These are phyloP conservation scores for Pugionium cornutum DNA, from an alignment of 345 rosid genomes.

Conservation along the genomic window DNA sequence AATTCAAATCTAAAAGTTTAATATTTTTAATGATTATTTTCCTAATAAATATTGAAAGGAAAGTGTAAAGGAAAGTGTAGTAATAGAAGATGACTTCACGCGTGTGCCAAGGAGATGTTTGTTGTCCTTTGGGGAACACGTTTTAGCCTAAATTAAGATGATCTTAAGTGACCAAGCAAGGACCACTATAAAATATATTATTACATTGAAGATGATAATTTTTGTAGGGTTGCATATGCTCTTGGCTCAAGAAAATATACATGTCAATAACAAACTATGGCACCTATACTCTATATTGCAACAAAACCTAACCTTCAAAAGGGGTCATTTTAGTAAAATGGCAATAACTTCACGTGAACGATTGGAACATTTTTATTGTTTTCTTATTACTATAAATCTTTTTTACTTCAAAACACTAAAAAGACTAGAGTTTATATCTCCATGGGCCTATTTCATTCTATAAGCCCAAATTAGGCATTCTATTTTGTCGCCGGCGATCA, in stretches of 20 bases:
- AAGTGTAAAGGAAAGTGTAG: too few species aligned
- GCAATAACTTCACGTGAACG: constrained; percentile 41
- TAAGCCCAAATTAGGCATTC: constrained; percentile 15
- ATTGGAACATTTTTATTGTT: constrained; percentile 35
- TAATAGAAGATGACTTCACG: too few species aligned
- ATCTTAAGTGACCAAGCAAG: too few species aligned
- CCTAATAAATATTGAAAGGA: too few species aligned
- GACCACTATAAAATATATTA: too few species aligned
- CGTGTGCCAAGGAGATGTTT: too few species aligned
- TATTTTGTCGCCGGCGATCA: constrained; percentile 30
- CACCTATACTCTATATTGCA: not conserved
- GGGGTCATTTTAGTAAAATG: not conserved
- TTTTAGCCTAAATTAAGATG: too few species aligned
- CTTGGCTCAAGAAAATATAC: constrained; percentile 38
- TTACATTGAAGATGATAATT: too few species aligned
- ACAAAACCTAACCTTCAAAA: constrained; percentile 2
- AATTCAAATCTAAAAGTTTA: too few species aligned
- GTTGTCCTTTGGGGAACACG: too few species aligned
- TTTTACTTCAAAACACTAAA: constrained; percentile 20
- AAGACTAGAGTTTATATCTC: not conserved
- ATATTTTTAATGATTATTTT: too few species aligned
- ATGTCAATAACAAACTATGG: constrained; percentile 1
- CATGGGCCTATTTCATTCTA: not conserved
- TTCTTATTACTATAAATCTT: constrained; percentile 24
- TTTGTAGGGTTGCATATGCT: constrained; percentile 21